phyloP scores from a whole-genome alignment of 2,329 filamentous ascomycete genomes.

The Ophidiomyces ophidiicola region DNA sequence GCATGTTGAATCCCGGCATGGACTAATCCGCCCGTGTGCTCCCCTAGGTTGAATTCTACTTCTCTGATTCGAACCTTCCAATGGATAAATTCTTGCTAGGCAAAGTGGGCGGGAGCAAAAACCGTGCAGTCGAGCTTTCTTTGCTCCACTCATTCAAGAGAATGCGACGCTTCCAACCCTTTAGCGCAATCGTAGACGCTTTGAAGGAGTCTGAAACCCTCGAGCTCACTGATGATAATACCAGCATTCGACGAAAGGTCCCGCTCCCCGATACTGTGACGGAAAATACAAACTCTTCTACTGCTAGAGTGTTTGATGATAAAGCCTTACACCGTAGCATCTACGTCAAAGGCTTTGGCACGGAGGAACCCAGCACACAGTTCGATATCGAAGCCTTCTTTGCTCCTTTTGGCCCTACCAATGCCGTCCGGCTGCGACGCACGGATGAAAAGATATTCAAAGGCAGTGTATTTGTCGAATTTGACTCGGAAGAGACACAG shows the following conservation, averaged over 20 bases:
- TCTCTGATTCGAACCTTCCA: slow-evolving; percentile 79
- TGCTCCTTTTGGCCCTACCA: slow-evolving; percentile 62
- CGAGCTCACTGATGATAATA: slow-evolving; percentile 62
- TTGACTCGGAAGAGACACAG: slow-evolving; percentile 63
- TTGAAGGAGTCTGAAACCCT: slow-evolving; percentile 65
- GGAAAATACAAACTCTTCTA: slow-evolving; percentile 43
- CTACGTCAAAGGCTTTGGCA: slow-evolving; percentile 90
- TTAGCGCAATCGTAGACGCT: slow-evolving; percentile 68
- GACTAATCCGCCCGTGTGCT: slow-evolving; percentile 7
- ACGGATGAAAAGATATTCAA: slow-evolving; percentile 66
- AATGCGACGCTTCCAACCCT: slow-evolving; percentile 89
- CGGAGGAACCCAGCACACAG: slow-evolving; percentile 71
- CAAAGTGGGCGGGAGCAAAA: slow-evolving; percentile 62
- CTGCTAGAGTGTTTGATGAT: slow-evolving; percentile 47
- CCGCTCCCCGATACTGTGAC: slow-evolving; percentile 46
- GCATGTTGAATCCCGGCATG: too few relatives aligned
- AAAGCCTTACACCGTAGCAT: slow-evolving; percentile 61
- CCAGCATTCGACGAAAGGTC: slow-evolving; percentile 60
- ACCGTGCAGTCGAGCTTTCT: slow-evolving; percentile 61
- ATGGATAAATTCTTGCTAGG: slow-evolving; percentile 79
- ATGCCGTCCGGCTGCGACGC: slow-evolving; percentile 77
- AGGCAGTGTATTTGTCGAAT: slow-evolving; percentile 92
- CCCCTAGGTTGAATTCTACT: slow-evolving; percentile 81
- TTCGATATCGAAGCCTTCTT: slow-evolving; percentile 94
- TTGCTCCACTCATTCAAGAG: slow-evolving; percentile 80